These are phyloP conservation scores for Elaeis oleifera DNA, from an alignment of 202 grass and related monocot species.

Conservation along the genomic window DNA sequence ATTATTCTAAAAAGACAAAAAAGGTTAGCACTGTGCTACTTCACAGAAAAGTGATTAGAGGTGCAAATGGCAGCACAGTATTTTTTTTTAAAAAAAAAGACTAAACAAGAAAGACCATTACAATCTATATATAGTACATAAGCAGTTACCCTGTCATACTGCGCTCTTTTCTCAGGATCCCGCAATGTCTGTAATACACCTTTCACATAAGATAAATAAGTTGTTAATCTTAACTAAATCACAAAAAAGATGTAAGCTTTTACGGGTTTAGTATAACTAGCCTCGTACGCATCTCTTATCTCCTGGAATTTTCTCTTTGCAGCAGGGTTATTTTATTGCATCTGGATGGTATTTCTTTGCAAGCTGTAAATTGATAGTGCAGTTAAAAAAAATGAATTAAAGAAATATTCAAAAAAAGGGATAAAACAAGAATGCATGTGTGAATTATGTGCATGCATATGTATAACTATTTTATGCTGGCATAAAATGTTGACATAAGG, in stretches of 20 bases:
- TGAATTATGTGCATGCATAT: not conserved
- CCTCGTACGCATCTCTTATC: conserved; percentile 96
- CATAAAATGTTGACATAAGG: not conserved
- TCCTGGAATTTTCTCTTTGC: conserved; percentile 89
- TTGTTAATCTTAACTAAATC: conserved; percentile 14
- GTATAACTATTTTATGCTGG: not conserved
- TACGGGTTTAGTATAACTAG: conserved; percentile 13
- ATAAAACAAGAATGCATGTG: no score
- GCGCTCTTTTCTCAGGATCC: conserved; percentile 66
- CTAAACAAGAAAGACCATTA: conserved; percentile 1
- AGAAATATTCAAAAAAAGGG: not conserved
- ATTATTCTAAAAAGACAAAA: no score
- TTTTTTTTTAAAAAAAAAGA: conserved; percentile 8
- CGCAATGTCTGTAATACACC: conserved; percentile 53
- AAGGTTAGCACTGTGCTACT: no score
- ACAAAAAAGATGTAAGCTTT: not conserved
- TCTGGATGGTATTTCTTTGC: conserved; percentile 98
- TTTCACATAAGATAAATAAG: conserved; percentile 24
- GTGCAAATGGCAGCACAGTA: conserved; percentile 3
- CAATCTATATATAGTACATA: not conserved
- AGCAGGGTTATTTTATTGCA: conserved; percentile 53
- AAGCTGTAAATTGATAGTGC: conserved; percentile 38
- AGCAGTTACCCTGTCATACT: conserved; percentile 75
- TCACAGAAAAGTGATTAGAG: not conserved
- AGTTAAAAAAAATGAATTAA: conserved; percentile 3